phyloP scores from a whole-genome alignment of 2,329 filamentous ascomycete genomes.

The Xylaria hypoxylon region DNA sequence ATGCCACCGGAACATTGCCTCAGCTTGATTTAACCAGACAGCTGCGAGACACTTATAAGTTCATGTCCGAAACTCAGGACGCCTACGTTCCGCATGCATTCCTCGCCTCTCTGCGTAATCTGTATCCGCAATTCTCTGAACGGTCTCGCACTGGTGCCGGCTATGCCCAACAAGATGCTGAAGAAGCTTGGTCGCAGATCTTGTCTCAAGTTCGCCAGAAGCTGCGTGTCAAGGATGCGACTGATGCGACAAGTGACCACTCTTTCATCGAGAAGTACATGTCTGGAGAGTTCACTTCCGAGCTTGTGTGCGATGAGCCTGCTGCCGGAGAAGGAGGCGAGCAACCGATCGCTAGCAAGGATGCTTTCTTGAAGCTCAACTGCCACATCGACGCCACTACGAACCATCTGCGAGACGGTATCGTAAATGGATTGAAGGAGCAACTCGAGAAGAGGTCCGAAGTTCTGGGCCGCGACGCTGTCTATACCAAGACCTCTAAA shows the following conservation, averaged over 20 bases:
- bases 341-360: conserved; percentile 72
- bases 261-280: conserved; percentile 94
- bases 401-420: conserved; percentile 91
- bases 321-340: conserved; percentile 81
- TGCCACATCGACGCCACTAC: conserved; percentile 91
- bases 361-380: conserved; percentile 90
- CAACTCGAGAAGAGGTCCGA: conserved; percentile 91
- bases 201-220: conserved; percentile 84
- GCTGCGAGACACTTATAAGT: conserved; percentile 84
- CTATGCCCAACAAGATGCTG: conserved; percentile 97
- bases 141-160: conserved; percentile 83
- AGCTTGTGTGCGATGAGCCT: conserved; percentile 85
- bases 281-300: conserved; percentile 81
- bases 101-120: conserved; percentile 79
- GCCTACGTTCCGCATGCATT: conserved; percentile 88
- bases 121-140: conserved; percentile 94
- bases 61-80: conserved; percentile 89
- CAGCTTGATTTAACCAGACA: conserved; percentile 80
- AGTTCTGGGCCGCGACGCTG: conserved; percentile 78
- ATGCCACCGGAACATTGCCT: conserved; percentile 53
- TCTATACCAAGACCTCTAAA: conserved; percentile 90
- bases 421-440: conserved; percentile 83
- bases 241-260: conserved; percentile 60
- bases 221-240: conserved; percentile 68
- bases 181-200: conserved; percentile 98